phyloP scores from a whole-genome alignment of 129 eudicot species.

The Glebionis coronaria region DNA sequence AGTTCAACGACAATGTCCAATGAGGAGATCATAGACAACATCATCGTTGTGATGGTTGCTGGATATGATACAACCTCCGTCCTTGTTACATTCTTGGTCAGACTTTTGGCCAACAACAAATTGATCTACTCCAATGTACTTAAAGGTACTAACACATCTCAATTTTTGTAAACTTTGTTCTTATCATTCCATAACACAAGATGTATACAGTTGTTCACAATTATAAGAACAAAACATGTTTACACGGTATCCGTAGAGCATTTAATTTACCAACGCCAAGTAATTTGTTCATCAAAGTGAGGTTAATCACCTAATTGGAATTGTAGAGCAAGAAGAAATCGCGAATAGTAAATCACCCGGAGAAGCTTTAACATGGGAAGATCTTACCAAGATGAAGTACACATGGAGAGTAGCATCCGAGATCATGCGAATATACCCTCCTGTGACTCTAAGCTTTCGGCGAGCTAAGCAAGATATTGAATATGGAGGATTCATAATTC shows the following conservation, averaged over 20 bases:
- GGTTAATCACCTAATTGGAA: not conserved
- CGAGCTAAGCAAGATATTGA: slow-evolving; percentile 38
- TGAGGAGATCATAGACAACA: slow-evolving; percentile 46
- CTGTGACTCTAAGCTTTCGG: slow-evolving; percentile 28
- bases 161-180: not conserved
- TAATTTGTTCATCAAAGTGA: not conserved
- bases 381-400: no score
- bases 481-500: slow-evolving; percentile 42
- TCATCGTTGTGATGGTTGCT: slow-evolving; percentile 32
- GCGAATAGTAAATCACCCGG: slow-evolving; percentile 14
- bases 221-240: no score
- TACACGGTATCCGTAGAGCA: no score
- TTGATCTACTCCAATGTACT: slow-evolving; percentile 22
- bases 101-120: slow-evolving; percentile 31
- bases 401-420: no score
- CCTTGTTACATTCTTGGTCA: slow-evolving; percentile 41
- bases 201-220: not conserved
- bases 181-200: no score
- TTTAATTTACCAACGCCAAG: no score
- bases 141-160: slow-evolving; percentile 22
- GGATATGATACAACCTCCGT: slow-evolving; percentile 40
- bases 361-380: slow-evolving; percentile 40
- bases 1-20: no score
- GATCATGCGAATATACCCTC: slow-evolving; percentile 40
- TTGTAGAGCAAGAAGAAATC: slow-evolving; percentile 38